Percentiles rank a stretch among this genome's conserved stretches.
Conservation (phyloP, 257 asterid genomes). For the Parsonsia alboflavescens region DNA sequence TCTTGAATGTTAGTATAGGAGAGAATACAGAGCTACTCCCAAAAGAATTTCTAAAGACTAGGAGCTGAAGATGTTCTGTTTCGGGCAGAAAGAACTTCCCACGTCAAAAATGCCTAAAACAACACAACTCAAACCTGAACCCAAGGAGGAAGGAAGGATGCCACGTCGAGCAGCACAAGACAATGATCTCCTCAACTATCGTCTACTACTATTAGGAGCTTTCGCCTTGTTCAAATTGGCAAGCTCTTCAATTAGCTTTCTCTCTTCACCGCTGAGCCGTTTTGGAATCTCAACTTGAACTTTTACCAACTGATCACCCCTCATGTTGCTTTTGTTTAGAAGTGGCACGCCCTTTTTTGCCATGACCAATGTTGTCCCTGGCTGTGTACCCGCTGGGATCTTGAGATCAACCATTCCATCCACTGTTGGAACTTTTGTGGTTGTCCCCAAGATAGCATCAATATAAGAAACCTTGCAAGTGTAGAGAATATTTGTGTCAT, state of each 20-base stretch:
- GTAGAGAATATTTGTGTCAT: conserved; percentile 77
- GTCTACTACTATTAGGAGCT: conserved; percentile 50
- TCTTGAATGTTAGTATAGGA: conserved; percentile 2
- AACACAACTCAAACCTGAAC: conserved; percentile 3
- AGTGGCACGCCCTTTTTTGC: conserved; percentile 85
- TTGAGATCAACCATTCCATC: conserved; percentile 87
- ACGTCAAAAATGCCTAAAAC: conserved; percentile 20
- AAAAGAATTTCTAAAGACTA: conserved; percentile 11
- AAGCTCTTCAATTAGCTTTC: conserved; percentile 86
- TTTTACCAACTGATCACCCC: conserved; percentile 96
- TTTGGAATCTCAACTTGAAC: conserved; percentile 98
- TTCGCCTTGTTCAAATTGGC: conserved; percentile 67
- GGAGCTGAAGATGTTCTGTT: not conserved
- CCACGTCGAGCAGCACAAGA: not conserved
- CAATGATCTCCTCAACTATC: conserved; percentile 26
- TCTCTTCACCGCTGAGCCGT: conserved; percentile 79
- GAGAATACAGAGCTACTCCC: conserved; percentile 10
- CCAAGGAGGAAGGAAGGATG: not conserved
- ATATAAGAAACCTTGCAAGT: conserved; percentile 81
- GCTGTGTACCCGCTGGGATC: conserved; percentile 89
- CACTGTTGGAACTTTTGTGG: conserved; percentile 81
- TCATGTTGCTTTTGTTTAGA: conserved; percentile 64
- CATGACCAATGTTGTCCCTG: conserved; percentile 90
- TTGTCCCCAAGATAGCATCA: conserved; percentile 86
- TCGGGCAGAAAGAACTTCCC: conserved; percentile 1